Evolutionary conservation across 768 basidiomycete species (phyloP).

Genomic region (Chlorophyllum brunneum): DNA sequence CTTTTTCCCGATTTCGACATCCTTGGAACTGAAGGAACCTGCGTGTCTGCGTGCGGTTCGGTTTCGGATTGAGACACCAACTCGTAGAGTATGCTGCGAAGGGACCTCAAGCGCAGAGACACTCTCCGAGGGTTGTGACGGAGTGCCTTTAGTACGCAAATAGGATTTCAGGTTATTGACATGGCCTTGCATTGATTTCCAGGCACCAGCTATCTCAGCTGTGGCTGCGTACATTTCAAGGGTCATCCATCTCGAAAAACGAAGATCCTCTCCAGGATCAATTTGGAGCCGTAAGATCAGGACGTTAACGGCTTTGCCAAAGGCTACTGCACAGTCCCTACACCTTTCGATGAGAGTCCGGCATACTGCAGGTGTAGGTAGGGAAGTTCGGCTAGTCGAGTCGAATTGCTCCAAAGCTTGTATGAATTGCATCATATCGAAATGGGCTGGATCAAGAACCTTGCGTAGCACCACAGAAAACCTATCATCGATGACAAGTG

Average conservation of each 20-base stretch:
- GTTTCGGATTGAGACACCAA: constrained; percentile 24
- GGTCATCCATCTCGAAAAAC: constrained; percentile 83
- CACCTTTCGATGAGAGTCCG: constrained; percentile 79
- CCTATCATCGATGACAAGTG: constrained; percentile 79
- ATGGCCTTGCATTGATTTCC: constrained; percentile 74
- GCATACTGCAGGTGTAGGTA: constrained; percentile 71
- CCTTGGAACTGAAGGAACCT: constrained; percentile 92
- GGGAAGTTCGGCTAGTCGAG: constrained; percentile 60
- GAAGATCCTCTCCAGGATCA: constrained; percentile 71
- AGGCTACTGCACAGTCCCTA: constrained; percentile 77
- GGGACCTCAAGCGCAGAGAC: constrained; percentile 11
- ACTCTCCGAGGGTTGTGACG: constrained; percentile 20
- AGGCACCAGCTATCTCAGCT: constrained; percentile 83
- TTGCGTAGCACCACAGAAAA: constrained; percentile 77
- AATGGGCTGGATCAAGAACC: constrained; percentile 81
- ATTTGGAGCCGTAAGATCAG: constrained; percentile 79
- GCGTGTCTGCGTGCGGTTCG: constrained; percentile 77
- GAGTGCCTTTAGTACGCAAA: constrained; percentile 33
- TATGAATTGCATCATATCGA: constrained; percentile 80
- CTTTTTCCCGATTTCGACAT: constrained; percentile 84
- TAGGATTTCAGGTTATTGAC: constrained; percentile 67
- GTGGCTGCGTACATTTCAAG: constrained; percentile 86
- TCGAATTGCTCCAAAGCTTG: constrained; percentile 91
- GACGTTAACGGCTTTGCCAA: constrained; percentile 85
- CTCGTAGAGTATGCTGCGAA: constrained; percentile 17